Evolutionary conservation across 169 alveolate genomes (phyloP).

Genomic region (Cryptosporidium tyzzeri): DNA sequence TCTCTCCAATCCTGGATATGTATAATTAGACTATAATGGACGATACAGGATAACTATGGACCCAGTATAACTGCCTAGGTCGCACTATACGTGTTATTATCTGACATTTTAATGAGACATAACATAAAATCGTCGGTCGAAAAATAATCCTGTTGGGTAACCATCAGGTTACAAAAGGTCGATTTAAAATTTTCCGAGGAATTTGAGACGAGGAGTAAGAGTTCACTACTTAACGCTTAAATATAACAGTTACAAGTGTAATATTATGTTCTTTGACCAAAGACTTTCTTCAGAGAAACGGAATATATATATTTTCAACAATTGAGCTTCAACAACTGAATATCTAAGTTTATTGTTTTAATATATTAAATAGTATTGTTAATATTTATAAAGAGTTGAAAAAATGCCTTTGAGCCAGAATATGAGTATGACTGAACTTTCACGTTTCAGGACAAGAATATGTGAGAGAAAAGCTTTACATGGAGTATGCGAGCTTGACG

Average conservation of each 20-base stretch:
- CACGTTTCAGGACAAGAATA: conserved; percentile 75
- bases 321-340: not conserved
- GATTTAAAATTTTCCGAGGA: not conserved
- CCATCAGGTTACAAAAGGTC: not conserved
- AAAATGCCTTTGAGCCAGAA: conserved; percentile 73
- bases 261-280: conserved; percentile 54
- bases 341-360: conserved; percentile 12
- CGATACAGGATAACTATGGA: conserved; percentile 74
- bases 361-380: not conserved
- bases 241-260: conserved; percentile 21
- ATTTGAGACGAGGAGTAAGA: conserved; percentile 34
- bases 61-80: conserved; percentile 70
- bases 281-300: not conserved
- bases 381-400: not conserved
- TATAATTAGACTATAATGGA: conserved; percentile 74
- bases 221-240: conserved; percentile 54
- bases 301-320: not conserved
- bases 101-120: conserved; percentile 77
- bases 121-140: conserved; percentile 69
- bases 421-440: conserved; percentile 75
- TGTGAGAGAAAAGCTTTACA: conserved; percentile 75
- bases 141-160: conserved; percentile 46
- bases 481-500: conserved; percentile 75
- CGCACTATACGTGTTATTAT: conserved; percentile 74
- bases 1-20: conserved; percentile 77